A percentile compares a stretch with the other conserved stretches of the same genome.
phyloP scores from a whole-genome alignment of 2,329 filamentous ascomycete genomes.

The Sphaerostilbella broomeana region DNA sequence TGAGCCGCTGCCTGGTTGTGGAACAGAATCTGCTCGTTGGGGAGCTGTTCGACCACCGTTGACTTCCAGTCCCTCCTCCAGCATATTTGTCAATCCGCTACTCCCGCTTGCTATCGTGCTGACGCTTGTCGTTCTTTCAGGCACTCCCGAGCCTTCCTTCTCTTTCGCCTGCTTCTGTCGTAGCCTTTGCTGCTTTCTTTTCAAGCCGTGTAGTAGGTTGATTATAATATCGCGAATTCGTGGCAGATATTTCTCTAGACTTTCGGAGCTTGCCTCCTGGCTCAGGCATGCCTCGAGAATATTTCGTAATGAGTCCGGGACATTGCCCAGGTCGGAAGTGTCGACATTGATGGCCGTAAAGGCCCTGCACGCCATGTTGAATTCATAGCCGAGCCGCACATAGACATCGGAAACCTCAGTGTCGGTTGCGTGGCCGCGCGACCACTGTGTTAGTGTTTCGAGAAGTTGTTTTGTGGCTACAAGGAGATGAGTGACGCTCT shows the following conservation, averaged over 20 bases:
- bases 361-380: constrained; percentile 96
- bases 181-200: constrained; percentile 92
- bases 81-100: constrained; percentile 48
- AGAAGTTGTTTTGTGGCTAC: constrained; percentile 97
- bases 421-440: constrained; percentile 83
- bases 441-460: constrained; percentile 97
- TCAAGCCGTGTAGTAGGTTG: constrained; percentile 88
- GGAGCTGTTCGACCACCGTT: constrained; percentile 41
- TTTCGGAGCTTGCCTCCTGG: constrained; percentile 90
- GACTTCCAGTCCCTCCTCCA: constrained; percentile 54
- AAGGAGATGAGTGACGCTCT: constrained; percentile 94
- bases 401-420: constrained; percentile 97
- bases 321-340: constrained; percentile 86
- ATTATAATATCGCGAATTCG: constrained; percentile 98
- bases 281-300: constrained; percentile 95
- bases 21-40: constrained; percentile 25
- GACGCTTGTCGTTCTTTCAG: constrained; percentile 50
- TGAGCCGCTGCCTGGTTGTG: constrained; percentile 25
- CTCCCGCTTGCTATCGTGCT: constrained; percentile 52
- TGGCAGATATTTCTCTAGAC: constrained; percentile 87
- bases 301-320: constrained; percentile 80
- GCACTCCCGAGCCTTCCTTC: constrained; percentile 34
- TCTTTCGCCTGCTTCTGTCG: constrained; percentile 55
- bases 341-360: constrained; percentile 97
- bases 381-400: constrained; percentile 93